phyloP scores from a whole-genome alignment of 1,284 basidiomycete species.

The Cryptococcus neoformans region DNA sequence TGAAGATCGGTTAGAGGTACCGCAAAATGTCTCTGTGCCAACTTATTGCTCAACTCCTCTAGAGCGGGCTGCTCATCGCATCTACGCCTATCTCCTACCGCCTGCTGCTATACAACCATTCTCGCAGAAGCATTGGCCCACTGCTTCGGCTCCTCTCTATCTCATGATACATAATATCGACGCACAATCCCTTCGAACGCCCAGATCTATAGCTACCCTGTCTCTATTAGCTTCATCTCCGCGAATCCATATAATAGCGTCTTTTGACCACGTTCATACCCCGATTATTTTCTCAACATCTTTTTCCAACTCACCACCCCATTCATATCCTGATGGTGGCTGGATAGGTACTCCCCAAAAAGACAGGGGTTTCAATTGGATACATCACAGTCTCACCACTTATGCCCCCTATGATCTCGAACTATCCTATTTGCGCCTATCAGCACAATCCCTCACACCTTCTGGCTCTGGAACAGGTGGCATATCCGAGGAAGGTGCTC shows the following conservation, averaged over 20 bases:
- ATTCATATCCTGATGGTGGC: constrained; percentile 12
- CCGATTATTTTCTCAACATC: constrained; percentile 63
- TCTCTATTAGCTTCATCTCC: constrained; percentile 66
- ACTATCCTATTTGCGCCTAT: constrained; percentile 53
- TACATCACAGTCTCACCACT: constrained; percentile 86
- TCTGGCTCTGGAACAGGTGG: constrained; percentile 28
- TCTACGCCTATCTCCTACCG: constrained; percentile 60
- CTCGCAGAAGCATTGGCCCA: constrained; percentile 49
- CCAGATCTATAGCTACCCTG: constrained; percentile 58
- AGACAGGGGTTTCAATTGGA: constrained; percentile 66
- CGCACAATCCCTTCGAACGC: constrained; percentile 61
- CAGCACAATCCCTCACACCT: constrained; percentile 21
- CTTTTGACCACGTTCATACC: constrained; percentile 78
- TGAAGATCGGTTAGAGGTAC: constrained; percentile 47
- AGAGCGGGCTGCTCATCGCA: constrained; percentile 63
- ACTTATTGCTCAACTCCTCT: constrained; percentile 31
- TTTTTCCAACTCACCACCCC: constrained; percentile 31
- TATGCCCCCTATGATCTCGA: constrained; percentile 77
- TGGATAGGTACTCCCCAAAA: constrained; percentile 22
- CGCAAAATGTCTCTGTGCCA: constrained; percentile 48
- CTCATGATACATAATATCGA: constrained; percentile 87
- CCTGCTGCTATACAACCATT: constrained; percentile 22
- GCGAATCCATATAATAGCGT: constrained; percentile 72
- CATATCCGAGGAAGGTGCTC: constrained; percentile 74
- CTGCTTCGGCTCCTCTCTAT: constrained; percentile 57